Percentiles rank a stretch among this genome's conserved stretches.
Conservation (phyloP, 2,329 filamentous ascomycete genomes). For the Helotiales sp. region DNA sequence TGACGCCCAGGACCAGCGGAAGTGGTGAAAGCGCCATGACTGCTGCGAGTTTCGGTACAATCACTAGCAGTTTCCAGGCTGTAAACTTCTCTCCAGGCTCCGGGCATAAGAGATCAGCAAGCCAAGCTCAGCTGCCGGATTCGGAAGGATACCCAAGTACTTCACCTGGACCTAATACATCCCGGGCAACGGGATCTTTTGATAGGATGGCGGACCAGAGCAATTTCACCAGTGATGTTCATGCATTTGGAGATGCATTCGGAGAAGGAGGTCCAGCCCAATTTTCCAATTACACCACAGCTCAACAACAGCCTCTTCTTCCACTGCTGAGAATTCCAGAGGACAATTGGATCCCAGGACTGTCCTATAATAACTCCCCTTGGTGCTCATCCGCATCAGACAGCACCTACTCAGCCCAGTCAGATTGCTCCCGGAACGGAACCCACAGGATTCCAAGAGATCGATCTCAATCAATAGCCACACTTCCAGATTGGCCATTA, state of each 20-base stretch:
- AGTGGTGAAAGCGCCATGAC: conserved; percentile 34
- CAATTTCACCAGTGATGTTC: conserved; percentile 20
- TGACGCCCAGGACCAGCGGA: conserved; percentile 34
- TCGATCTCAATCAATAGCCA: conserved; percentile 36
- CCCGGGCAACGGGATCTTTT: conserved; percentile 26
- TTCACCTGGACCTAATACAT: conserved; percentile 29
- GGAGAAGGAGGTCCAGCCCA: conserved; percentile 15
- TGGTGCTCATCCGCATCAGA: conserved; percentile 43
- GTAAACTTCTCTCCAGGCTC: conserved; percentile 32
- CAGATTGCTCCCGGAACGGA: conserved; percentile 36
- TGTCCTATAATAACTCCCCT: conserved; percentile 40
- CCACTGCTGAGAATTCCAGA: conserved; percentile 41
- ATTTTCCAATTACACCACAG: conserved; percentile 31
- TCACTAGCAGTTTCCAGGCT: conserved; percentile 34
- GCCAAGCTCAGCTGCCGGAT: conserved; percentile 32
- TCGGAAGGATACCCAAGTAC: conserved; percentile 28
- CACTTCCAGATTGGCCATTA: conserved; percentile 35
- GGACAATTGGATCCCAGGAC: conserved; percentile 36
- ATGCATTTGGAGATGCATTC: conserved; percentile 30
- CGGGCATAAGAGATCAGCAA: conserved; percentile 31
- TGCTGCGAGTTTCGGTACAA: conserved; percentile 32
- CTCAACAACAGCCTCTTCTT: conserved; percentile 36
- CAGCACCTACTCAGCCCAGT: conserved; percentile 41
- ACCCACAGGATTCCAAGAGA: conserved; percentile 31
- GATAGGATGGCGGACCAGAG: conserved; percentile 25